A percentile compares a stretch with the other conserved stretches of the same genome.
These are phyloP conservation scores for Russula sp. DNA, from an alignment of 768 basidiomycete species.

Conservation along the genomic window DNA sequence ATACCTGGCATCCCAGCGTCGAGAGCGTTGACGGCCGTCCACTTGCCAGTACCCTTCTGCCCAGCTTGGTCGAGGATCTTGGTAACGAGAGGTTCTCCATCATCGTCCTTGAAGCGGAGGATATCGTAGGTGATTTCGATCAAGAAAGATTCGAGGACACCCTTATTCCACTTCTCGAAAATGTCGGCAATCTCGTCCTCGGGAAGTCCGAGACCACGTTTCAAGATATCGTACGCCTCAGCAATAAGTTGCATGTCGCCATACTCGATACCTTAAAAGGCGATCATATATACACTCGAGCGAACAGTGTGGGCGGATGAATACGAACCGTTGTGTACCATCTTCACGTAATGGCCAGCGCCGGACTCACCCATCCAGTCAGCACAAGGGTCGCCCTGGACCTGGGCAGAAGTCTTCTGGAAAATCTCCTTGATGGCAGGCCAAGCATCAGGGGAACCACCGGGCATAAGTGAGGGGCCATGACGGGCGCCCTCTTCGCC, in stretches of 20 bases:
- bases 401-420: slow-evolving; percentile 96
- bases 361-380: slow-evolving; percentile 99
- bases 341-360: slow-evolving; percentile 98
- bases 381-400: slow-evolving; percentile 93
- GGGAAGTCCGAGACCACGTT: slow-evolving; percentile 83
- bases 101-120: slow-evolving; percentile 94
- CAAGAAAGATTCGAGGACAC: slow-evolving; percentile 98
- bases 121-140: slow-evolving; percentile 98
- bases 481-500: slow-evolving; percentile 98
- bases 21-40: slow-evolving; percentile 97
- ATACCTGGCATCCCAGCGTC: slow-evolving; percentile 84
- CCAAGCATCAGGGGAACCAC: slow-evolving; percentile 93
- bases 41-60: slow-evolving; percentile 99
- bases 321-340: slow-evolving; percentile 90
- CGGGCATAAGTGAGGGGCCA: slow-evolving; percentile 99
- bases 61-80: slow-evolving; percentile 97
- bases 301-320: slow-evolving; percentile 15
- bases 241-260: slow-evolving; percentile 99
- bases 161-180: slow-evolving; percentile 95
- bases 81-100: slow-evolving; percentile 83
- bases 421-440: slow-evolving; percentile 97
- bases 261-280: slow-evolving; percentile 86
- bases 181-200: slow-evolving; percentile 93
- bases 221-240: slow-evolving; percentile 98
- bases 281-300: slow-evolving; percentile 7